Evolutionary conservation across 2,329 filamentous ascomycete species (phyloP), one percentile per base, ranked within the genome.

Genomic region (Stemphylium lycopersici): DNA sequence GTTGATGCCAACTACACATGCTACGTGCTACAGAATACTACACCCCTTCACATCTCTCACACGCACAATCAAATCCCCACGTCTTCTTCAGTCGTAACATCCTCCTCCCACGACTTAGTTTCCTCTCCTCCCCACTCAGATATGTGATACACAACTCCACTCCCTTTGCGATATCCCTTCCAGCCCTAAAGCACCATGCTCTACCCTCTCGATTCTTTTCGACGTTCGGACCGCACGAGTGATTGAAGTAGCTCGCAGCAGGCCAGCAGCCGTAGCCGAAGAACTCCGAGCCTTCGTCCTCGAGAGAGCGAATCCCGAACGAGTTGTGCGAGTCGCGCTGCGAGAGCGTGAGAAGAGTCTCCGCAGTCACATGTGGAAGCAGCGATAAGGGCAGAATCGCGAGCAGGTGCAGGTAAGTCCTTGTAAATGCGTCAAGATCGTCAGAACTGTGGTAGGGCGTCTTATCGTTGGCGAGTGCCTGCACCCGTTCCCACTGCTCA

Each of bases 251-350:
- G 56, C 74, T 78, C 0, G 79, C 79, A 4, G 66, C 65, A 0
- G 79, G 76, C 73, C 79, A 81, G 31, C 80, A 72, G 0, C 75
- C 78, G 43, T 78, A 81, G 13, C 79, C 79, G 55, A 81, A 77
- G 62, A 80, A 81, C 61, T 81, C 79, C 7, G 75, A 73, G 7
- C 77, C 77, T 32, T 78, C 78, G 44, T 79, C 78, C 45, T 76
- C 76, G 3, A 77, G 70, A 10, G 68, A 72, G 6, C 76, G 74
- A 38, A 81, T 79, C 26, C 79, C 79, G 53, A 81, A 81, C 1
- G 76, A 74, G 55, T 81, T 81, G 59, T 80, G 78, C 29, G 75
- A 76, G 52, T 77, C 77, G 13, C 77, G 76, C 3, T 67, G 61
- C 10, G 73, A 72, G 22, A 80, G 63, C 5, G 63, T 59, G 20